phyloP scores from a whole-genome alignment of 306 rosid species.

The Gillenia trifoliata region DNA sequence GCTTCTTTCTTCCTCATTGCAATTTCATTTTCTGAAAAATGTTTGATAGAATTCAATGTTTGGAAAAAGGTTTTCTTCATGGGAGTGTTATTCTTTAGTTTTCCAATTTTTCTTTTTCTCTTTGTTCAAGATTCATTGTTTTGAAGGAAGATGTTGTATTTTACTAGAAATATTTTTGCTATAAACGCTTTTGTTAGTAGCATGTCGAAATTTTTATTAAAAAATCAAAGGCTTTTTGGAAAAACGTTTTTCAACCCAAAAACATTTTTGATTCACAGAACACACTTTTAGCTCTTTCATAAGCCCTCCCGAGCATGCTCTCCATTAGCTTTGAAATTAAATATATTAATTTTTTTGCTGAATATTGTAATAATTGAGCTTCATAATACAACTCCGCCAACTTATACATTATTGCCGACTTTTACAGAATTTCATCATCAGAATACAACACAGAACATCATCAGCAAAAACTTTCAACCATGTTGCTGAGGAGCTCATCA shows the following conservation, averaged over 20 bases:
- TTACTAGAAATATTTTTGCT: neutral
- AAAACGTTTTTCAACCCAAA: too few relatives aligned
- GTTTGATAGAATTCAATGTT: neutral
- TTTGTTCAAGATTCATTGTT: neutral
- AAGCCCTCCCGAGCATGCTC: too few relatives aligned
- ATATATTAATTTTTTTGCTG: neutral
- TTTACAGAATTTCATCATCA: constrained; percentile 4
- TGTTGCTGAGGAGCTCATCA: constrained; percentile 87
- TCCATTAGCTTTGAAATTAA: neutral
- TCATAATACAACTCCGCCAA: neutral
- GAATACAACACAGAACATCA: neutral
- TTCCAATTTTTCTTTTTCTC: neutral
- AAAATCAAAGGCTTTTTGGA: too few relatives aligned
- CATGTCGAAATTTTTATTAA: too few relatives aligned
- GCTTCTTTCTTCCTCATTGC: neutral
- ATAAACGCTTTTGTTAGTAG: too few relatives aligned
- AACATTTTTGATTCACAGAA: too few relatives aligned
- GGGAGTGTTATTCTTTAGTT: neutral
- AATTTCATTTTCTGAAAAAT: neutral
- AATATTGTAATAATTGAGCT: neutral
- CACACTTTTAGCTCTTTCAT: too few relatives aligned
- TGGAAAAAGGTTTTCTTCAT: neutral
- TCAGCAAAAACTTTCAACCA: constrained; percentile 10
- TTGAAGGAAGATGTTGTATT: neutral
- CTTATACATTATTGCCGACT: neutral